Evolutionary conservation across 208 protist species (phyloP), one percentile per base, ranked within the genome.

Genomic region (Leishmania martiniquensis): DNA sequence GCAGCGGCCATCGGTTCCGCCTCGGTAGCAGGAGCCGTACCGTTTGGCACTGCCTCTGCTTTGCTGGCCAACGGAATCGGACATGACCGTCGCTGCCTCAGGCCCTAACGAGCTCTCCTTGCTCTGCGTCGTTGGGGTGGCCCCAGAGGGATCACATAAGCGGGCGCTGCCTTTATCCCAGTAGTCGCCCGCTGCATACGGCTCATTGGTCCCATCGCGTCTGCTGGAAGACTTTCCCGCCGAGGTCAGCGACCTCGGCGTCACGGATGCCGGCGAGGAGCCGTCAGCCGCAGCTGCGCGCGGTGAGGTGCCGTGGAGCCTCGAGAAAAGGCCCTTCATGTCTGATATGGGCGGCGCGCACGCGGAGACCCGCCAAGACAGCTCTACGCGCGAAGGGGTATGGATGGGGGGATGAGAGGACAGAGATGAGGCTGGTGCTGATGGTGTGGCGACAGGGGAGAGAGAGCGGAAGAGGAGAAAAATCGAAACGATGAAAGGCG

Each of bases 21-120:
- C 75, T n/a, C 65, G 47, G 71, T 82, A 90, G 44, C 60, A 83
- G 66, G 83, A 86, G 71, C 74, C 68, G 76, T 82, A 76, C 29
- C 44, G 63, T 75, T 76, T 67, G 17, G 62, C 62, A 39, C n/a
- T 20, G 59, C 62, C 75, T 22, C 29, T 57, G 62, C 62, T 9
- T 60, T 25, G 55, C n/a, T 22, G 52, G 10, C 5, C 55, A n/a
- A 4, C 55, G n/a, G n/a, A 34, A 25, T 20, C 15, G 62, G 17
- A n/a, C 34, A 4, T 5, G 62, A 17, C 37, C 6, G 62, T 34
- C 13, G 39, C 34, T 0, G 62, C 17, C 22, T 67, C 62, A n/a
- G 1, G 37, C 62, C 37, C n/a, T n/a, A n/a, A n/a, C n/a, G n/a
- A n/a, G n/a, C n/a, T n/a, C n/a, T n/a, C n/a, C n/a, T n/a, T n/a